Percentiles rank a stretch among this genome's conserved stretches.
Conservation (phyloP, 352 stramenopile genomes). For the Pythium rishiriense region DNA sequence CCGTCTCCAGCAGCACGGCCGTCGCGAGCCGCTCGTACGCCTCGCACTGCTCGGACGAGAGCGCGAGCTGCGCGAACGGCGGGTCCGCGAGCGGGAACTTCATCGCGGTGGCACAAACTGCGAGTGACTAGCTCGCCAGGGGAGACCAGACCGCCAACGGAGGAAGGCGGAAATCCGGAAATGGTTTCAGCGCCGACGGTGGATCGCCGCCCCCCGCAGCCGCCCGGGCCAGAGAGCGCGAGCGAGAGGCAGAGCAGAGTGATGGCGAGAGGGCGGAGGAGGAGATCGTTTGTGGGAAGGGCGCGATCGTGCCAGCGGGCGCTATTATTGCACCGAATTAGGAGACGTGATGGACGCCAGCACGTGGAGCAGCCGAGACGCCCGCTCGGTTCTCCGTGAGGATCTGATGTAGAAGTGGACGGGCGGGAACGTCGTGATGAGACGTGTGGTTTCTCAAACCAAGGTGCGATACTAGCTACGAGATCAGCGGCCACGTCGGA, state of each 20-base stretch:
- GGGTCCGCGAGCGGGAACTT: slow-evolving; percentile 22
- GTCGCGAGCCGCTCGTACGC: slow-evolving; percentile 29
- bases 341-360: background rate
- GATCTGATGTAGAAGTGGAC: slow-evolving; percentile 1
- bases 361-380: background rate
- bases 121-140: background rate
- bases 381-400: background rate
- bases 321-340: background rate
- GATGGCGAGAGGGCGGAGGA: background rate
- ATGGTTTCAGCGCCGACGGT: background rate
- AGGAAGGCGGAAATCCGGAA: background rate
- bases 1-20: background rate
- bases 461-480: background rate
- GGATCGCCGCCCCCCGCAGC: no score
- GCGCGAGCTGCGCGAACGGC: slow-evolving; percentile 36
- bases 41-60: slow-evolving; percentile 41
- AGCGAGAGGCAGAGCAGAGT: background rate
- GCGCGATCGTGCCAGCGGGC: no score
- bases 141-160: background rate
- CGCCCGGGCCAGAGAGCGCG: background rate
- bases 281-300: no score
- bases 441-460: background rate
- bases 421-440: background rate
- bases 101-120: background rate
- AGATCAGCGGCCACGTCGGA: no score